These are phyloP conservation scores for Rhodotorula glutinis DNA, from an alignment of 1,284 basidiomycete species.

Conservation along the genomic window DNA sequence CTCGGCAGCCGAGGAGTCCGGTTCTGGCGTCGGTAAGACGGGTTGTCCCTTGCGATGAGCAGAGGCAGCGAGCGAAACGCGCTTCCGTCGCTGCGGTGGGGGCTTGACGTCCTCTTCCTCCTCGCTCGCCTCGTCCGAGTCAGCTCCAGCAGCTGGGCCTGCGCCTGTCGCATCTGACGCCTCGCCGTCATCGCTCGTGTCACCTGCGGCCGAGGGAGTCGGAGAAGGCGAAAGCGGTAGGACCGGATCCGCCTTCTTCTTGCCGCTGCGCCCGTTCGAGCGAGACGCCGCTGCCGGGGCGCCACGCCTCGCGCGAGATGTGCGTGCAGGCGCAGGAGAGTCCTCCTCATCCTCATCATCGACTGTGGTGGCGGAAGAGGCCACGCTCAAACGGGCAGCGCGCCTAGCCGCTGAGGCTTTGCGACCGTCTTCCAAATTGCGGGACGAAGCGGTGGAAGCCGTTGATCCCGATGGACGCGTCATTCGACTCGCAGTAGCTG, in stretches of 20 bases:
- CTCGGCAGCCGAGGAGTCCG: slow-evolving; percentile 7
- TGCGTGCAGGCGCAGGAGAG: slow-evolving; percentile 13
- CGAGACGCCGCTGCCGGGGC: neutral
- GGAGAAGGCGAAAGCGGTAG: slow-evolving; percentile 5
- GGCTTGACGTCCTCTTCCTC: slow-evolving; percentile 23
- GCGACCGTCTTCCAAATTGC: neutral
- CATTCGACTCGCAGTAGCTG: neutral
- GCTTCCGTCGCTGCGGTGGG: slow-evolving; percentile 24
- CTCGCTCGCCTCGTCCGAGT: slow-evolving; percentile 14
- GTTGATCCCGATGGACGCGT: neutral
- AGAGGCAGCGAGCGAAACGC: slow-evolving; percentile 12
- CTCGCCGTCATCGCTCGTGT: neutral
- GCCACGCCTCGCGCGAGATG: neutral
- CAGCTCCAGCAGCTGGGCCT: slow-evolving; percentile 3
- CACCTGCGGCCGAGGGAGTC: neutral
- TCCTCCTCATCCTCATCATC: slow-evolving; percentile 12
- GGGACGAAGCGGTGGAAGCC: neutral
- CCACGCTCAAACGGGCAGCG: no score
- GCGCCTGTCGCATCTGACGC: no score
- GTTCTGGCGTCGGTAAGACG: slow-evolving; percentile 1
- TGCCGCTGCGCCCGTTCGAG: neutral
- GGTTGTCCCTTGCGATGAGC: slow-evolving; percentile 2
- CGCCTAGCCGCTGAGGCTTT: neutral
- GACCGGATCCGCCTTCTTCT: slow-evolving; percentile 15
- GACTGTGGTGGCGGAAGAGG: neutral